Conservation (phyloP, 1,284 basidiomycete species). For the Puccinia sorghi region DNA sequence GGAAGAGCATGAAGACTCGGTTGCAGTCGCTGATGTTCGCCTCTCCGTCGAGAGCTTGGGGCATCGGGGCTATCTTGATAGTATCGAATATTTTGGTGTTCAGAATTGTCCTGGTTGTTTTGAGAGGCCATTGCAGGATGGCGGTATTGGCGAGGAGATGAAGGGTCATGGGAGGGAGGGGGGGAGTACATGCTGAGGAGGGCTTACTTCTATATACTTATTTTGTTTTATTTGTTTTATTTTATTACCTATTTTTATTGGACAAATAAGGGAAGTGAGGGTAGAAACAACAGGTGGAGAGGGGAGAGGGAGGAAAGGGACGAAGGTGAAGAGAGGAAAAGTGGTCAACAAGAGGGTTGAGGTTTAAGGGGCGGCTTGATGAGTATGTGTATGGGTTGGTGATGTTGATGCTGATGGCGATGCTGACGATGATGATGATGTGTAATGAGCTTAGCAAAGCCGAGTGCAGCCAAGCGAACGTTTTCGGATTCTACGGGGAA, state of each 20-base stretch:
- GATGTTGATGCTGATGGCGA: too few relatives aligned
- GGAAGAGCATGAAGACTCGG: slow-evolving; percentile 34
- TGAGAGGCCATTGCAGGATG: slow-evolving; percentile 24
- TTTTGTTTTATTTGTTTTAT: too few relatives aligned
- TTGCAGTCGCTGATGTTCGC: slow-evolving; percentile 8
- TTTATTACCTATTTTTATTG: too few relatives aligned
- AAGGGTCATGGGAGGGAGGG: not conserved
- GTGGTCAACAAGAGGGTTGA: not conserved
- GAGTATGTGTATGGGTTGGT: too few relatives aligned
- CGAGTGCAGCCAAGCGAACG: slow-evolving; percentile 10
- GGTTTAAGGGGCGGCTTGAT: not conserved
- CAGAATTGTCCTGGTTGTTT: slow-evolving; percentile 23
- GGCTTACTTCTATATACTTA: too few relatives aligned
- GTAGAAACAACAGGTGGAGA: not conserved
- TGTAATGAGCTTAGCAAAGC: not conserved
- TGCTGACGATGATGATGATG: not conserved
- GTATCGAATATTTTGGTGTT: not conserved
- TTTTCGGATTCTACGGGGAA: slow-evolving; percentile 3
- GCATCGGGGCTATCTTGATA: not conserved
- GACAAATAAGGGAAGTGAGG: not conserved
- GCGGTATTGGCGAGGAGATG: not conserved
- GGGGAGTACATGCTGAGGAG: slow-evolving; percentile 13
- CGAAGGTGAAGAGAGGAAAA: not conserved
- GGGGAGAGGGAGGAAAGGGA: not conserved
- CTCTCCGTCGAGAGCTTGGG: not conserved